phyloP scores from a whole-genome alignment of 2,329 filamentous ascomycete species.

The Hypoxylon sp. region DNA sequence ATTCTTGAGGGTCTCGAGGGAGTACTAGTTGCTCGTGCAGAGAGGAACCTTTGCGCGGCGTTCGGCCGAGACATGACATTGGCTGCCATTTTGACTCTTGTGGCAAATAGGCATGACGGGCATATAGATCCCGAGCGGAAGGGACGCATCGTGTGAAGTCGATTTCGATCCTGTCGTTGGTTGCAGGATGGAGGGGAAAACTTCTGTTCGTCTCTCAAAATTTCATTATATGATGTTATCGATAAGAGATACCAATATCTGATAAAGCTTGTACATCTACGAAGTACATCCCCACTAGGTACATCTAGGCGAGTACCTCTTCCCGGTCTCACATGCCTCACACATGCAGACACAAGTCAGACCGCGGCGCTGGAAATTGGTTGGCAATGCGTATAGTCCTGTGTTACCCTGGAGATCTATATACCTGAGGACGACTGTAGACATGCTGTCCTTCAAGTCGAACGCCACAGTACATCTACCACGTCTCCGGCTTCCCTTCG shows the following conservation, averaged over 20 bases:
- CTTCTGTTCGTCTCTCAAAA: conserved; percentile 1
- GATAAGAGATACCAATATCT: not conserved
- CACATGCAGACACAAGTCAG: too few species aligned
- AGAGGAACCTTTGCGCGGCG: conserved; percentile 36
- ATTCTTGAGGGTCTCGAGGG: conserved; percentile 67
- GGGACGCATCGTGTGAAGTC: conserved; percentile 32
- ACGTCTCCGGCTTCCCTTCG: conserved; percentile 11
- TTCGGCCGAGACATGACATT: conserved; percentile 33
- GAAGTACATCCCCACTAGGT: not conserved
- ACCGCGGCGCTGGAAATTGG: not conserved
- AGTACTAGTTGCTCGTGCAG: conserved; percentile 34
- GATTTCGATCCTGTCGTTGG: not conserved
- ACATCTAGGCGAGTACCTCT: not conserved
- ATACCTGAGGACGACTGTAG: not conserved
- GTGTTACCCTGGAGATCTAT: not conserved
- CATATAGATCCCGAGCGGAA: conserved; percentile 40
- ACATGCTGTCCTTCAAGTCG: not conserved
- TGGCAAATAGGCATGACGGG: conserved; percentile 42
- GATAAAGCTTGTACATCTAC: not conserved
- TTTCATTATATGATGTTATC: conserved; percentile 3
- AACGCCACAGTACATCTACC: conserved; percentile 11
- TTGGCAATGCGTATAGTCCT: not conserved
- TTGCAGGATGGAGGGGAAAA: not conserved
- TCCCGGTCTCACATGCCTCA: too few species aligned
- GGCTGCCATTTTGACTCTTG: conserved; percentile 18